These are phyloP conservation scores for Termitomyces sp. DNA, from an alignment of 768 basidiomycete genomes.

Conservation along the genomic window DNA sequence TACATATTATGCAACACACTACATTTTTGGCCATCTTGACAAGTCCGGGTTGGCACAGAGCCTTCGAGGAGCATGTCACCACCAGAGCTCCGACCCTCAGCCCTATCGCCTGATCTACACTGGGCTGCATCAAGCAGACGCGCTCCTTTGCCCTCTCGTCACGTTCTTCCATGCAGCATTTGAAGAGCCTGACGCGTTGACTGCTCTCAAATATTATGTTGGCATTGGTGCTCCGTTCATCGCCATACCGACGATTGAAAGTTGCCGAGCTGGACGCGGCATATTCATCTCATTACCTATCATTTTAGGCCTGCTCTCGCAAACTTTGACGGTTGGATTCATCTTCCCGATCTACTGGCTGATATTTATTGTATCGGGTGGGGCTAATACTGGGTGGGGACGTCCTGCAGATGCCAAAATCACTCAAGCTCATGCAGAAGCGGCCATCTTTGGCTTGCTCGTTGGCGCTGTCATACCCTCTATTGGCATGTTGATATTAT, in stretches of 20 bases:
- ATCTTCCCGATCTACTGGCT: constrained; percentile 47
- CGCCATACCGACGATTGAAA: constrained; percentile 42
- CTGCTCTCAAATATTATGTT: constrained; percentile 36
- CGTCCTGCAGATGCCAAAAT: constrained; percentile 20
- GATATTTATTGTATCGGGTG: constrained; percentile 37
- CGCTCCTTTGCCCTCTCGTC: constrained; percentile 39
- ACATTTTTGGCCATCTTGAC: constrained; percentile 31
- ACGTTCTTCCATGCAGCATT: constrained; percentile 45
- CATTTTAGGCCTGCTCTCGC: constrained; percentile 36
- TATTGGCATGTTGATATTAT: constrained; percentile 37
- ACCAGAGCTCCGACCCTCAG: constrained; percentile 9
- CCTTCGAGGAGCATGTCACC: constrained; percentile 31
- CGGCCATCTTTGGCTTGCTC: constrained; percentile 45
- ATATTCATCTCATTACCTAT: constrained; percentile 37
- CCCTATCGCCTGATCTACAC: constrained; percentile 40
- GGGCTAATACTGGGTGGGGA: constrained; percentile 20
- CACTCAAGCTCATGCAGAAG: constrained; percentile 47
- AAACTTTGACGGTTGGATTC: constrained; percentile 39
- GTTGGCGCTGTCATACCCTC: constrained; percentile 46
- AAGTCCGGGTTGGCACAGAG: constrained; percentile 24
- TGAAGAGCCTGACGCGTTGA: constrained; percentile 21
- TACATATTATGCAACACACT: constrained; percentile 28
- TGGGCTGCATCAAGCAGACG: constrained; percentile 31
- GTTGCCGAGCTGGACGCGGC: constrained; percentile 33
- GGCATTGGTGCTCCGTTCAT: constrained; percentile 30